Evolutionary conservation across 176 grass and related monocot genomes (phyloP).

Genomic region (Canna indica): DNA sequence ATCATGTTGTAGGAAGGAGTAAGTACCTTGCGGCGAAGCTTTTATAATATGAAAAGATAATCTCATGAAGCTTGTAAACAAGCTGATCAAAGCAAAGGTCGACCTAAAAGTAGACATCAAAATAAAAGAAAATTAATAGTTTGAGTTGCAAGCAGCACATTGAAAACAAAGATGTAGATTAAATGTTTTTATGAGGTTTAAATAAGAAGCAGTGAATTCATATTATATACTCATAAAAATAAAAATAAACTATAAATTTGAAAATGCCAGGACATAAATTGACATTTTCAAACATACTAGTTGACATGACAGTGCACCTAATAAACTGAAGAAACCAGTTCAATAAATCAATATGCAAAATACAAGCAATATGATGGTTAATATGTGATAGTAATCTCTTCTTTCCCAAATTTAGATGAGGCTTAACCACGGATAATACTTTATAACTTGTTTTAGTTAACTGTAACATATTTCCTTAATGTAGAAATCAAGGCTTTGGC

Average conservation of each 20-base stretch:
- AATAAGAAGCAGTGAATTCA: background rate
- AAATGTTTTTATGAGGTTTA: background rate
- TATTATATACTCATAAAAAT: too few species aligned
- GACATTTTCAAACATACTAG: too few species aligned
- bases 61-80: conserved; percentile 91
- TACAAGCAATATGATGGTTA: background rate
- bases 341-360: background rate
- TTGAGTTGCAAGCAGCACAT: background rate
- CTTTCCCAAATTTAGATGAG: background rate
- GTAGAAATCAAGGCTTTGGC: too few species aligned
- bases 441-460: too few species aligned
- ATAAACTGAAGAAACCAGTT: too few species aligned
- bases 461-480: too few species aligned
- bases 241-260: background rate
- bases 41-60: conserved; percentile 97
- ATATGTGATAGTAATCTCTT: background rate
- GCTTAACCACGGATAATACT: background rate
- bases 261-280: background rate
- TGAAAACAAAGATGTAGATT: background rate
- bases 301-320: too few species aligned
- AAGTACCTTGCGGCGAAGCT: conserved; percentile 79
- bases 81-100: conserved; percentile 97
- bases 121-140: conserved; percentile 3
- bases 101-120: conserved; percentile 48
- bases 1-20: background rate